Evolutionary conservation across 306 rosid genomes (phyloP), one percentile per base, ranked within the genome.

Genomic region (Vigna unguiculata): DNA sequence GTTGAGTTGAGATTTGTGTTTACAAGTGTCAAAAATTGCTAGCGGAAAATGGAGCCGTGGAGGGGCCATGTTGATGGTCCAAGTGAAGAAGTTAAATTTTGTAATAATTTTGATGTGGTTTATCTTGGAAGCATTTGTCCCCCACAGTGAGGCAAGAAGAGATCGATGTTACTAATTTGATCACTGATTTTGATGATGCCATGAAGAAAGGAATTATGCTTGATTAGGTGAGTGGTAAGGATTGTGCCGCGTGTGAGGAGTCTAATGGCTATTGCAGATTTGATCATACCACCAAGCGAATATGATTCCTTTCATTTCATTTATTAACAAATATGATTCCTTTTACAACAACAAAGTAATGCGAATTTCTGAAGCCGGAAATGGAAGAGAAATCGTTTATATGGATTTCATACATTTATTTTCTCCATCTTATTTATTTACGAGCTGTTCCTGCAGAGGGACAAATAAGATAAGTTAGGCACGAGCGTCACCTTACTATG

Each of bases 121-220:
- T 93, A 93, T 81, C 76, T 93, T 41, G 97, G 98, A 84, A 93
- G 98, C 63, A 93, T 96, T 69, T 93, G 97, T 82, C n/a, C n/a
- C n/a, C n/a, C n/a, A 59, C 49, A 9, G 77, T 78, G 69, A 83
- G 60, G 63, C 1, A 19, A 22, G 41, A 68, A 45, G 76, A 71
- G 79, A 60, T 82, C 9, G 45, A 43, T 8, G 22, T 3, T 47
- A 66, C 10, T 17, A 64, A 15, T 8, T 80, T 82, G 81, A 52
- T 48, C 2, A 40, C 2, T 24, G 86, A 61, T 22, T 83, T 86
- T 86, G 85, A 75, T 60, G 61, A 0, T 2, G 85, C 83, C 25
- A 80, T 86, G 79, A 60, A 72, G 19, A 52, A 76, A 59, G 89
- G 89, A 2, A 82, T 85, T 60, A 84, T 82, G 78, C 76, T 82